These are phyloP conservation scores for Cladosporium sp. DNA, from an alignment of 2,329 filamentous ascomycete species.

Conservation along the genomic window DNA sequence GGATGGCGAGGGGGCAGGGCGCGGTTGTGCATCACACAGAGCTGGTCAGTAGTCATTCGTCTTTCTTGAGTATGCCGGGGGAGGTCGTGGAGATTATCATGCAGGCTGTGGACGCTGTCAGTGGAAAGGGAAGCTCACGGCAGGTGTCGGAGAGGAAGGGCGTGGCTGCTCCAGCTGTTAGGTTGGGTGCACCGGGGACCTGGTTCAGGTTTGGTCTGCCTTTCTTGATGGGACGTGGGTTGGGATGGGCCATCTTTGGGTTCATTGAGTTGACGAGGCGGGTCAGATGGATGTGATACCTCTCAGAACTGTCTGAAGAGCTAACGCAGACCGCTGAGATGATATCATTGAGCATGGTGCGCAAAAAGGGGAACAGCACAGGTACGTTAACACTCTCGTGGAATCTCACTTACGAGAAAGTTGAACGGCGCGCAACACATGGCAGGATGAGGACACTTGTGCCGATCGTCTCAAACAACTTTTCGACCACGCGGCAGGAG, in stretches of 20 bases:
- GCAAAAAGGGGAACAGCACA: no score
- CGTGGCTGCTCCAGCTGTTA: background rate
- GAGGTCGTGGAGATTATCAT: background rate
- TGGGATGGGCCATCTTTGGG: background rate
- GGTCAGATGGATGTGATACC: no score
- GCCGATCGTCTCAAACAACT: no score
- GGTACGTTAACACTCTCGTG: no score
- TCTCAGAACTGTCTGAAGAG: no score
- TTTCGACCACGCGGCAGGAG: no score
- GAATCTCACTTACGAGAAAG: no score
- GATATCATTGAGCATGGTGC: no score
- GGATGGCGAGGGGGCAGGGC: constrained; percentile 15
- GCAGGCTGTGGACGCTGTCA: background rate
- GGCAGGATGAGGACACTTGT: no score
- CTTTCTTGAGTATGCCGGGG: background rate
- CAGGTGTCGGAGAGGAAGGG: background rate
- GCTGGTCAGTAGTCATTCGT: background rate
- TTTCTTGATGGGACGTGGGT: background rate
- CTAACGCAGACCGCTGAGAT: no score
- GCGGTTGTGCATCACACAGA: constrained; percentile 3
- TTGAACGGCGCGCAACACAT: no score
- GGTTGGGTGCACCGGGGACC: background rate
- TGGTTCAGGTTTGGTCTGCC: background rate
- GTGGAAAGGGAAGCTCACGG: no score
- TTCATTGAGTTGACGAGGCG: background rate